Base-by-base conservation (phyloP, 148 eudicot species). In the Rhododendron williamsianum region DNA sequence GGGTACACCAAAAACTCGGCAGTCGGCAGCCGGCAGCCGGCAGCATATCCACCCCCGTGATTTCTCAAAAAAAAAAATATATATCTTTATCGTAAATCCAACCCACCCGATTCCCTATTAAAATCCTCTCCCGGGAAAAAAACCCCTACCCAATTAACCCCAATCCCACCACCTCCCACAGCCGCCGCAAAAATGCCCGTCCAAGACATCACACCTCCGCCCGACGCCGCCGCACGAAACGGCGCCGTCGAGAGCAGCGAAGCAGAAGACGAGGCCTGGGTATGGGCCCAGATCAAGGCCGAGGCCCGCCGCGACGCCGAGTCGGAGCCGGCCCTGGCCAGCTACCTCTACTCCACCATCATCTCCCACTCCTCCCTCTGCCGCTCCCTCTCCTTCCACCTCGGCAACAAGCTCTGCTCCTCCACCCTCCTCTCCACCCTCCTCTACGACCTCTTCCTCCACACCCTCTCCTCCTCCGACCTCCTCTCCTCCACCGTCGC, bases 221-320 rank as follows among this genome's bases (percentile, higher is more conserved):
- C 11, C 2, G 51, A 48, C 51, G 12, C 51, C 56, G 19, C 56
- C 56, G 56, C 56, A 6, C 45, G 45, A 41, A 41, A 41, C 56
- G 60, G 19, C 60, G 23, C 6, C 60, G 60, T 16, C 21, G 6
- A 54, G 1, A 18, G 16, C 60, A 9, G 33, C 33, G 33, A 2
- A 3, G 72, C 3, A 0, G 72, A 86, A 1, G 96, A 94, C 4
- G 94, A 91, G 27, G 54, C 91, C 25, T 90, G 93, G 90, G 87
- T 96, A 13, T 96, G 98, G 98, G 71, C 76, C 2, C 90, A 96
- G 84, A 96, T 96, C 84, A 91, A 96, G 79, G 93, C 93, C 3
- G 98, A 93, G 84, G 98, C 98, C 9, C 94, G 94, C 16, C 89
- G 90, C 8, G 98, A 96, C 82, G 98, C 97, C 48, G 97, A 93